Conservation (phyloP, 768 basidiomycete species). For the Boletus vermiculosoides region DNA sequence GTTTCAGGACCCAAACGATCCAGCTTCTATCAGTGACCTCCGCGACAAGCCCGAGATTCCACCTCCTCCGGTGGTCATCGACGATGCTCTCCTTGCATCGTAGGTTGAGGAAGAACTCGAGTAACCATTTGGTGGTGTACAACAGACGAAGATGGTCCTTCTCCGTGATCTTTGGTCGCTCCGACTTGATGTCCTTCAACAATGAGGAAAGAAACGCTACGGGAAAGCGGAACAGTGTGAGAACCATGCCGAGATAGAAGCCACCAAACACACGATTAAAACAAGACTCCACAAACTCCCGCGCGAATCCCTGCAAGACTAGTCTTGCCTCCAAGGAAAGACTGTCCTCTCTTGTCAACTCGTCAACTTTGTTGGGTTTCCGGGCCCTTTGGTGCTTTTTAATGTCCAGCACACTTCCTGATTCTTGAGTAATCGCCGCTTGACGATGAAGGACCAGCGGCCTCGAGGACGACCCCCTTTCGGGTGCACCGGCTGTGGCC, state of each 20-base stretch:
- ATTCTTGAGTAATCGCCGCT: slow-evolving; percentile 68
- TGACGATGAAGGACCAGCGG: slow-evolving; percentile 84
- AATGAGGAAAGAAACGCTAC: slow-evolving; percentile 86
- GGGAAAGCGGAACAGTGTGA: slow-evolving; percentile 12
- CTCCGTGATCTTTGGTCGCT: slow-evolving; percentile 89
- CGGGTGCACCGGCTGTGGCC: slow-evolving; percentile 18
- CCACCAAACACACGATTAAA: slow-evolving; percentile 74
- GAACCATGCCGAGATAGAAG: slow-evolving; percentile 13
- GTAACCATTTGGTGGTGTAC: slow-evolving; percentile 86
- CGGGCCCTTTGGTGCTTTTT: slow-evolving; percentile 58
- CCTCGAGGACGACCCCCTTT: slow-evolving; percentile 38
- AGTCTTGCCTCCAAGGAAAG: slow-evolving; percentile 62
- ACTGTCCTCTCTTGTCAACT: slow-evolving; percentile 65
- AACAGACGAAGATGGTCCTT: slow-evolving; percentile 90
- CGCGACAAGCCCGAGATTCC: slow-evolving; percentile 72
- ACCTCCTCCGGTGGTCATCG: slow-evolving; percentile 38
- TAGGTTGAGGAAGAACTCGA: slow-evolving; percentile 78
- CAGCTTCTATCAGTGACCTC: slow-evolving; percentile 85
- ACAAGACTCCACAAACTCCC: slow-evolving; percentile 73
- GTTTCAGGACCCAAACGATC: slow-evolving; percentile 86
- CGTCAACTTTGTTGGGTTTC: slow-evolving; percentile 62
- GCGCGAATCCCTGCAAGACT: slow-evolving; percentile 66
- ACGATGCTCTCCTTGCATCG: slow-evolving; percentile 38
- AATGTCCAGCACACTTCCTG: slow-evolving; percentile 70
- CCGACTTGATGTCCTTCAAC: slow-evolving; percentile 90